Percentiles rank a stretch among this genome's conserved stretches.
Conservation (phyloP, 371 early-diverging fungal genomes). For the Paraphysoderma sedebokerense region DNA sequence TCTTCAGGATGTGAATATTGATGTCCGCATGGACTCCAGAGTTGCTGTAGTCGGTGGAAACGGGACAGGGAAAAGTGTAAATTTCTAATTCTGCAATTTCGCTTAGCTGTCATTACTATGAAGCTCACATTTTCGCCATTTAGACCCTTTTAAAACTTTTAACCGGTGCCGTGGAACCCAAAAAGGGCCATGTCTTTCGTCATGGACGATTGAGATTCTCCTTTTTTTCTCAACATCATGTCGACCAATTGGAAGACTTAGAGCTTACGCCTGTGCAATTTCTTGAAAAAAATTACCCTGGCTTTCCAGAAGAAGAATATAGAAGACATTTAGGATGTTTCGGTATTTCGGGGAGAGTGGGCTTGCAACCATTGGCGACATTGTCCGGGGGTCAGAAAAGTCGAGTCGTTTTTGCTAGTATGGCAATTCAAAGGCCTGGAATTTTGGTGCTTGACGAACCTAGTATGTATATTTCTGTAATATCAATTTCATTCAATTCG, state of each 20-base stretch:
- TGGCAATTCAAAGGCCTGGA: slow-evolving; percentile 76
- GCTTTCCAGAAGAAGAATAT: slow-evolving; percentile 85
- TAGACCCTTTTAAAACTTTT: slow-evolving; percentile 80
- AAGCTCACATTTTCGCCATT: slow-evolving; percentile 4
- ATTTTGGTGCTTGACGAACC: slow-evolving; percentile 8
- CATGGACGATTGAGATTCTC: slow-evolving; percentile 89
- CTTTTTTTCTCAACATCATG: slow-evolving; percentile 95
- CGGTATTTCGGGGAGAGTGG: slow-evolving; percentile 90
- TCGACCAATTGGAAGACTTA: slow-evolving; percentile 80
- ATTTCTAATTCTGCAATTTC: background rate
- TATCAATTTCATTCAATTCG: too few relatives aligned
- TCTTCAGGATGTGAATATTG: slow-evolving; percentile 64
- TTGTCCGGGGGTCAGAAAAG: slow-evolving; percentile 97
- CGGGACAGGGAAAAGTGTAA: slow-evolving; percentile 20
- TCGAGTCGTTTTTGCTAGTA: slow-evolving; percentile 88
- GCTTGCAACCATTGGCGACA: slow-evolving; percentile 81
- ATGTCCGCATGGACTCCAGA: slow-evolving; percentile 89
- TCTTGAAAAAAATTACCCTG: slow-evolving; percentile 71
- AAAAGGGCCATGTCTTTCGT: slow-evolving; percentile 59
- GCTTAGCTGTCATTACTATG: background rate
- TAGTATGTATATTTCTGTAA: too few relatives aligned
- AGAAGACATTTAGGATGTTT: slow-evolving; percentile 83
- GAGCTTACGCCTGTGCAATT: slow-evolving; percentile 69
- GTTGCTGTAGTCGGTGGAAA: slow-evolving; percentile 81
- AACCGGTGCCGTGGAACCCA: slow-evolving; percentile 62